Conservation (phyloP, 345 rosid genomes). For the Boechera stricta region DNA sequence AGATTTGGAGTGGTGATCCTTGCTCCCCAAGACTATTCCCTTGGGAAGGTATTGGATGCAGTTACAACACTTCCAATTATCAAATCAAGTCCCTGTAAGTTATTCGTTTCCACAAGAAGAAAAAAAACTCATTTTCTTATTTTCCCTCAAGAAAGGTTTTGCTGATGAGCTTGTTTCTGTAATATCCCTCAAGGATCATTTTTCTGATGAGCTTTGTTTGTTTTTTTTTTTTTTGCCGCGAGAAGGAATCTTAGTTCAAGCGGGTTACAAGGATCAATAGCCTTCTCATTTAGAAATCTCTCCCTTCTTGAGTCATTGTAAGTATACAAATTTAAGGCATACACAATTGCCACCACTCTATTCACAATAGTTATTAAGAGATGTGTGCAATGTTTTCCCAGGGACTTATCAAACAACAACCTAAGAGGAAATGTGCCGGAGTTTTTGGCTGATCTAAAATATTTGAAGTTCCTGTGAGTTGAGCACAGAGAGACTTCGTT, state of each 20-base stretch:
- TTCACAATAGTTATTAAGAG: slow-evolving; percentile 9
- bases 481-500: background rate
- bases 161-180: slow-evolving; percentile 24
- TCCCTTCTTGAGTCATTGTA: slow-evolving; percentile 52
- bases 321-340: slow-evolving; percentile 20
- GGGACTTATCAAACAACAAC: slow-evolving; percentile 68
- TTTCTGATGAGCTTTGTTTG: slow-evolving; percentile 25
- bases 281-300: slow-evolving; percentile 48
- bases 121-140: background rate
- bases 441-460: slow-evolving; percentile 48
- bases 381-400: background rate
- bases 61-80: slow-evolving; percentile 28
- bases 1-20: slow-evolving; percentile 66
- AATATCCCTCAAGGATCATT: background rate
- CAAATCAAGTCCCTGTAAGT: slow-evolving; percentile 60
- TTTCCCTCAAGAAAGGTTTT: background rate
- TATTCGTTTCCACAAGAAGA: background rate
- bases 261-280: slow-evolving; percentile 53
- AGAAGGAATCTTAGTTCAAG: slow-evolving; percentile 62
- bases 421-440: slow-evolving; percentile 56
- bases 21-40: slow-evolving; percentile 53
- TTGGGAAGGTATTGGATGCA: slow-evolving; percentile 63
- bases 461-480: slow-evolving; percentile 52
- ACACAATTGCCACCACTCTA: background rate
- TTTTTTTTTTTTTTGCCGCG: slow-evolving; percentile 12